These are phyloP conservation scores for Purshia tridentata DNA, from an alignment of 306 rosid genomes.

Conservation along the genomic window DNA sequence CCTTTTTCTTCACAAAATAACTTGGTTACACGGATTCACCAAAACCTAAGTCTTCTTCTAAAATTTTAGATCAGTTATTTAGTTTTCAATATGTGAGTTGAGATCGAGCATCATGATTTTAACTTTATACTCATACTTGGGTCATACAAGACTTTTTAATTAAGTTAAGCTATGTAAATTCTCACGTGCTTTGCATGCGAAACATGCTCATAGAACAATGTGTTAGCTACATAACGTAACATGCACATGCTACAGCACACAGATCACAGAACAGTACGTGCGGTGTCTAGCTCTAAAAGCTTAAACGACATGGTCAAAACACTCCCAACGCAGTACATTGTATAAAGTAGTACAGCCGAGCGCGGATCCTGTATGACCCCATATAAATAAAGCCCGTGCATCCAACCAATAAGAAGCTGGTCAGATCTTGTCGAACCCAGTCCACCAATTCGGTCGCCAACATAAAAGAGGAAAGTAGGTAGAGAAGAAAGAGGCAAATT, in stretches of 20 bases:
- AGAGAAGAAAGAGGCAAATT: not conserved
- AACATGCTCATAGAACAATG: not conserved
- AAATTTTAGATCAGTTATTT: no score
- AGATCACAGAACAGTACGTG: not conserved
- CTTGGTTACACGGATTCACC: no score
- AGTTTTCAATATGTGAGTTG: no score
- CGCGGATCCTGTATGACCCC: not conserved
- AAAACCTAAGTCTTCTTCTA: no score
- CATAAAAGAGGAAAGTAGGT: not conserved
- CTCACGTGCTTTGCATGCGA: no score
- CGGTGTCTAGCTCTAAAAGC: not conserved
- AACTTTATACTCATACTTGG: no score
- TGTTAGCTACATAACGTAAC: not conserved
- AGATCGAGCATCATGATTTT: no score
- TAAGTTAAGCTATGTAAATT: not conserved
- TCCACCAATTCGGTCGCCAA: not conserved
- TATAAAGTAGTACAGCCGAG: not conserved
- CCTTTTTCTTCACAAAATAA: no score
- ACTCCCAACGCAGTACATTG: not conserved
- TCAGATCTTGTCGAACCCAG: not conserved
- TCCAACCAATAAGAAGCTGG: not conserved
- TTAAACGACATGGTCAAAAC: not conserved
- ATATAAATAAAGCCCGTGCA: not conserved
- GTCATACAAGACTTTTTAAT: no score
- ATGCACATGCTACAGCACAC: no score